Evolutionary conservation across 2,329 filamentous ascomycete genomes (phyloP).

Genomic region (Nemania serpens): DNA sequence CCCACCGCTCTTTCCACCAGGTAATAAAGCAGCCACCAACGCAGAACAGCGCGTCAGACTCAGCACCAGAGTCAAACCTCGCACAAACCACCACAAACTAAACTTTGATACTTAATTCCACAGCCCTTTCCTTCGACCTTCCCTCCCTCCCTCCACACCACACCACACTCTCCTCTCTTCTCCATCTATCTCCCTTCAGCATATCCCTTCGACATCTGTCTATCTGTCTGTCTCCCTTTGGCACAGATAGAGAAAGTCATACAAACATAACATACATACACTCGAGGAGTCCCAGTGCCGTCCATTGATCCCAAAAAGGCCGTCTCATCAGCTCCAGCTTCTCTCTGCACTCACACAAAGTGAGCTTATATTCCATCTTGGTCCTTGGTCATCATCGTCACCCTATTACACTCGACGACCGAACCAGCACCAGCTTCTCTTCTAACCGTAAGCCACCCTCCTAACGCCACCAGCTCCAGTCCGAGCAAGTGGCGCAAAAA

Average conservation of each 20-base stretch:
- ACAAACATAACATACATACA: background rate
- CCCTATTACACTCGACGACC: background rate
- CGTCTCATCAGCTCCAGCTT: background rate
- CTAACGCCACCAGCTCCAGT: background rate
- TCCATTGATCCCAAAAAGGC: too few species aligned
- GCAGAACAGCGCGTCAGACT: constrained; percentile 17
- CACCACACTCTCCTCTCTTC: background rate
- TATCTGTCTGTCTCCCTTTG: background rate
- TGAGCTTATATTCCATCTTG: constrained; percentile 12
- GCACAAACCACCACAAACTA: constrained; percentile 12
- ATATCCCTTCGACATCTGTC: background rate
- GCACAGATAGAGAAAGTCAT: too few species aligned
- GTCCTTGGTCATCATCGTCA: constrained; percentile 2
- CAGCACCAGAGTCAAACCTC: constrained; percentile 21
- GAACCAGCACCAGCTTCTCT: background rate
- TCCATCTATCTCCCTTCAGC: background rate
- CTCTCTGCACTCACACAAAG: constrained; percentile 11
- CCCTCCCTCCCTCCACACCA: constrained; percentile 1
- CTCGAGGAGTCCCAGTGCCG: background rate
- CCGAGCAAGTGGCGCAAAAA: too few species aligned
- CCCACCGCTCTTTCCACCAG: constrained; percentile 39
- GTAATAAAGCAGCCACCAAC: constrained; percentile 20
- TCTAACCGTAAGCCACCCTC: constrained; percentile 8
- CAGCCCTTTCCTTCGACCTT: constrained; percentile 13
- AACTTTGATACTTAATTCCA: constrained; percentile 28